Percentiles rank a stretch among this genome's conserved stretches.
phyloP scores from a whole-genome alignment of 148 eudicot genomes.

The Cornus florida region DNA sequence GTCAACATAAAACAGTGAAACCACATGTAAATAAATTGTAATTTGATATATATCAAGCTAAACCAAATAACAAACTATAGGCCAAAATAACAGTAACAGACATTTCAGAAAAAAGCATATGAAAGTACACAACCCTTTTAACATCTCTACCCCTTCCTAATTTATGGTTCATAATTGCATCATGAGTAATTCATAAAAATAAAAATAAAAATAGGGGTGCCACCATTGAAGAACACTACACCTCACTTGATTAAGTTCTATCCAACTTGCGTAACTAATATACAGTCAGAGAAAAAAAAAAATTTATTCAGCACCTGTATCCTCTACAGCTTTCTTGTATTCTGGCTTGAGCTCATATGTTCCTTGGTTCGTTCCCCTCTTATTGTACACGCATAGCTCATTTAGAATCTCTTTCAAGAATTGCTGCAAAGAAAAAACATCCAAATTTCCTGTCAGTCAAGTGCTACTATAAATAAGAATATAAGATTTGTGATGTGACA shows the following conservation, averaged over 20 bases:
- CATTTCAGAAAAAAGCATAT: neutral
- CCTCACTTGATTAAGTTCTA: neutral
- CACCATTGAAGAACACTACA: neutral
- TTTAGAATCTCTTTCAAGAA: conserved; percentile 91
- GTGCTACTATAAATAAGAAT: neutral
- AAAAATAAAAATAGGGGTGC: neutral
- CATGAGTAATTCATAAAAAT: neutral
- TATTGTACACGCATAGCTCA: conserved; percentile 94
- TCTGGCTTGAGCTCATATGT: conserved; percentile 96
- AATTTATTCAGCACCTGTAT: conserved; percentile 55
- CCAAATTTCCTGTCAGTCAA: neutral
- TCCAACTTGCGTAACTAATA: conserved; percentile 5
- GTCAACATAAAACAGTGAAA: neutral
- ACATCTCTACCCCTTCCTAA: neutral
- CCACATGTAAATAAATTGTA: neutral
- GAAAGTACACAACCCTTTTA: neutral
- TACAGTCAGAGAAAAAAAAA: conserved; percentile 11
- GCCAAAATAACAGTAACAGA: neutral
- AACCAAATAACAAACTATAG: neutral
- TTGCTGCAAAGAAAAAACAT: conserved; percentile 53
- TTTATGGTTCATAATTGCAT: conserved; percentile 3
- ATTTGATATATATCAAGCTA: neutral
- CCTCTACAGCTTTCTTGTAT: conserved; percentile 88
- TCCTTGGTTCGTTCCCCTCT: conserved; percentile 94
- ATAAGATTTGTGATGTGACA: neutral